phyloP scores from a whole-genome alignment of 2,329 filamentous ascomycete genomes.

The Alternaria gaisen region DNA sequence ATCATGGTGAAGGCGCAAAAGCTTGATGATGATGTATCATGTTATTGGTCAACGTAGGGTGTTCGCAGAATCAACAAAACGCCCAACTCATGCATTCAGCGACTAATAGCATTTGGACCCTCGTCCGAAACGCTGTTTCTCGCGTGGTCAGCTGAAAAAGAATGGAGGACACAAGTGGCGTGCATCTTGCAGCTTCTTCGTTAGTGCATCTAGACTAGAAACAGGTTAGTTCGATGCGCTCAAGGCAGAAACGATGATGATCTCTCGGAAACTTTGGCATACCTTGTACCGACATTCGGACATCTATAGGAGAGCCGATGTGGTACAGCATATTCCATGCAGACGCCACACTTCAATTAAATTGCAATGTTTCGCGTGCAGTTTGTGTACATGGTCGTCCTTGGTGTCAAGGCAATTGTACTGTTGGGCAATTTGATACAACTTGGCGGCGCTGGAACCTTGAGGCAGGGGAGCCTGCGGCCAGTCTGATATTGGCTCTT shows the following conservation, averaged over 20 bases:
- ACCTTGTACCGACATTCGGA: conserved; percentile 8
- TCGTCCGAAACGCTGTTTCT: background rate
- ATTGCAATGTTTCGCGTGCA: background rate
- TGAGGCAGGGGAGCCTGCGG: background rate
- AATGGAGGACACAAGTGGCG: conserved; percentile 8
- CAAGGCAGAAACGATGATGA: conserved; percentile 3
- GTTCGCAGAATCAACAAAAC: background rate
- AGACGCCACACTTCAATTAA: background rate
- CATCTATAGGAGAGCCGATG: conserved; percentile 16
- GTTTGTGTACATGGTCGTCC: background rate
- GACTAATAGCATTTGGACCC: background rate
- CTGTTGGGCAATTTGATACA: background rate
- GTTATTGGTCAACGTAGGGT: background rate
- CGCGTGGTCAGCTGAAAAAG: background rate
- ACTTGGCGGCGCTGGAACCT: background rate
- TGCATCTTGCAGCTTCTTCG: background rate
- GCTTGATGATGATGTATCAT: background rate
- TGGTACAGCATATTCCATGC: conserved; percentile 5
- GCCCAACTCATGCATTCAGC: background rate
- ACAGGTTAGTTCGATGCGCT: conserved; percentile 12
- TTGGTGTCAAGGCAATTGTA: background rate
- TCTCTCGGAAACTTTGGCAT: conserved; percentile 14
- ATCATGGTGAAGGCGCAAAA: background rate
- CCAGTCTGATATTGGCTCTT: background rate
- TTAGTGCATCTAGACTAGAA: conserved; percentile 7